Evolutionary conservation across 176 grass and related monocot species (phyloP), one percentile per base, ranked within the genome.

Genomic region (Zea luxurians): DNA sequence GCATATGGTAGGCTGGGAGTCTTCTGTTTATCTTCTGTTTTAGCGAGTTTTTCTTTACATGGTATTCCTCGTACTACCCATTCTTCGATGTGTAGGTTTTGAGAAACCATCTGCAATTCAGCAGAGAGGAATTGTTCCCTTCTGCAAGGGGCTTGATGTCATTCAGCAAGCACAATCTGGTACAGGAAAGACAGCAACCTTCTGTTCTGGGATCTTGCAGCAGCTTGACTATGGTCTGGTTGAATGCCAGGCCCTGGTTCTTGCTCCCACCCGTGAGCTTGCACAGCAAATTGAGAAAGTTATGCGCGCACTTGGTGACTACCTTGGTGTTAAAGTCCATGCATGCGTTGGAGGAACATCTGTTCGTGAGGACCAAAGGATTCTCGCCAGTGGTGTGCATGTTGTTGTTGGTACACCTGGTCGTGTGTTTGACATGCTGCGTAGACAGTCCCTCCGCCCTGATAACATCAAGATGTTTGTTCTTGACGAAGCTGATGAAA

Each of bases 161-260:
- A 97, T 97, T 70, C 93, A 97, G 81, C 93, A 97, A 64, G 93
- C 93, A 15, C 93, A 97, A 37, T 97, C 93, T 57, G 93, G 93
- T 78, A 97, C 93, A 3, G 91, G 93, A 82, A 97, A 97, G 82
- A 97, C 93, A 44, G 93, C 93, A 46, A 97, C 93, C 35, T 97
- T 97, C 82, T 97, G 93, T 64, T 97, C 93, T 67, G 93, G 93
- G 15, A 91, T 97, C 35, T 77, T 97, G 48, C 93, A 93, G 70
- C 93, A 97, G 72, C 93, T 97, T 9, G 93, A 97, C 78, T 97
- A 97, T 77, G 69, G 86, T 38, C 77, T 93, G 78, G 88, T 97
- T 17, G 88, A 97, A 60, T 97, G 93, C 83, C 93, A 97, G 81
- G 86, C 93, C 35, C 89, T 97, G 83, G 88, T 97, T 48, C 88